These are phyloP conservation scores for Singerocomus inundabilis DNA, from an alignment of 1,284 basidiomycete genomes.

Conservation along the genomic window DNA sequence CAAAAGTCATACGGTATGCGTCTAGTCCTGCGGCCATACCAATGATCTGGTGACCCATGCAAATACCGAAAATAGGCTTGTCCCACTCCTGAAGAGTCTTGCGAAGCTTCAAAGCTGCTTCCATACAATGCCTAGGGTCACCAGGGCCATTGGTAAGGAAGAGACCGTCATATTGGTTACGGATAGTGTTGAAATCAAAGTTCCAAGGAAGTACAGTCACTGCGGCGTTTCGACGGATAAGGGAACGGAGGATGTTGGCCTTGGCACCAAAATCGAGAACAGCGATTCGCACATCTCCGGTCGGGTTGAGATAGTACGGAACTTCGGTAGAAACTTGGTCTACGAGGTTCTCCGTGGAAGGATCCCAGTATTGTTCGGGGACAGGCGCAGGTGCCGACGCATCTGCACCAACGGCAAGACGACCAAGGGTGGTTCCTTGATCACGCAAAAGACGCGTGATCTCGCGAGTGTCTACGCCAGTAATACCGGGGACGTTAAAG, in stretches of 20 bases:
- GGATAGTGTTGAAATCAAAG: slow-evolving; percentile 89
- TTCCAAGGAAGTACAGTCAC: slow-evolving; percentile 98
- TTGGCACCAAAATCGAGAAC: slow-evolving; percentile 98
- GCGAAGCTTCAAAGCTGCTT: slow-evolving; percentile 80
- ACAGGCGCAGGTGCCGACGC: slow-evolving; percentile 58
- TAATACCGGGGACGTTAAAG: slow-evolving; percentile 89
- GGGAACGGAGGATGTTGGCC: slow-evolving; percentile 93
- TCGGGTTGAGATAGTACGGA: slow-evolving; percentile 86
- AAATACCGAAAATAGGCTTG: slow-evolving; percentile 96
- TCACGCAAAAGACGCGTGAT: slow-evolving; percentile 93
- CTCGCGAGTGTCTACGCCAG: slow-evolving; percentile 96
- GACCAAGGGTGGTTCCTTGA: slow-evolving; percentile 95
- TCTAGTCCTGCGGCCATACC: slow-evolving; percentile 96
- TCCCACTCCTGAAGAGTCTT: slow-evolving; percentile 85
- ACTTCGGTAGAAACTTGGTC: slow-evolving; percentile 87
- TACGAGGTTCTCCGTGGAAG: slow-evolving; percentile 89
- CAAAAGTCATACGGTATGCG: slow-evolving; percentile 96
- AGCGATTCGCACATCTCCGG: slow-evolving; percentile 88
- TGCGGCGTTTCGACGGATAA: slow-evolving; percentile 86
- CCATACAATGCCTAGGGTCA: slow-evolving; percentile 88
- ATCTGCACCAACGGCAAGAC: slow-evolving; percentile 83
- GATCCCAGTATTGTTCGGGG: slow-evolving; percentile 86
- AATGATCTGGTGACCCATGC: slow-evolving; percentile 98
- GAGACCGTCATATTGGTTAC: slow-evolving; percentile 91
- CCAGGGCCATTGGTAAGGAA: slow-evolving; percentile 98